Percentiles rank a stretch among this genome's conserved stretches.
phyloP scores from a whole-genome alignment of 2,329 filamentous ascomycete genomes.

The Pseudogymnoascus pannorum region DNA sequence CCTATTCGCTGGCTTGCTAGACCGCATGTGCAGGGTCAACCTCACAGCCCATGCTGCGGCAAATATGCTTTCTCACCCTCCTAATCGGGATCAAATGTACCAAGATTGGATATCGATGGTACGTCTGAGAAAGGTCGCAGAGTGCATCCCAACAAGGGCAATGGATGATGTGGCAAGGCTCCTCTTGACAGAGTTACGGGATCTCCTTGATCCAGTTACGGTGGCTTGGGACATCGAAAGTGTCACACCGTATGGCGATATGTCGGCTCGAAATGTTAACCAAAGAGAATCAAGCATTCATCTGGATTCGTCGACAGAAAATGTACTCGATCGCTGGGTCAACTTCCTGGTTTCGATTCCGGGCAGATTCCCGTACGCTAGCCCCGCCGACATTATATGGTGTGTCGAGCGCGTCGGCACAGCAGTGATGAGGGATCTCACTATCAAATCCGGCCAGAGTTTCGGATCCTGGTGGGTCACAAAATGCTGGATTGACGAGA shows the following conservation, averaged over 20 bases:
- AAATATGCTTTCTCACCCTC: slow-evolving; percentile 81
- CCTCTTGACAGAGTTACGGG: slow-evolving; percentile 59
- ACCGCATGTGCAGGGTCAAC: slow-evolving; percentile 85
- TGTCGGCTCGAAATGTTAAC: slow-evolving; percentile 40
- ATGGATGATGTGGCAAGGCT: slow-evolving; percentile 61
- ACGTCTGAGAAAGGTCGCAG: slow-evolving; percentile 53
- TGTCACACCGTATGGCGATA: slow-evolving; percentile 52
- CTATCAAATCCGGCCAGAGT: slow-evolving; percentile 67
- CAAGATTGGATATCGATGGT: slow-evolving; percentile 74
- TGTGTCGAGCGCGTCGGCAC: slow-evolving; percentile 70
- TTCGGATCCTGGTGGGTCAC: slow-evolving; percentile 94
- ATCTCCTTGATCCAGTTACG: slow-evolving; percentile 61
- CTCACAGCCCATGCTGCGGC: slow-evolving; percentile 88
- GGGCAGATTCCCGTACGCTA: slow-evolving; percentile 64
- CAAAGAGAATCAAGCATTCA: slow-evolving; percentile 34
- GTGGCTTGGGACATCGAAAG: slow-evolving; percentile 59
- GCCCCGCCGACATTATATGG: slow-evolving; percentile 65
- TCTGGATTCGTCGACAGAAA: slow-evolving; percentile 43
- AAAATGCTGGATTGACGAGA: slow-evolving; percentile 93
- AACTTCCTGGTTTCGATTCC: slow-evolving; percentile 64
- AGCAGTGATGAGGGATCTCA: slow-evolving; percentile 73
- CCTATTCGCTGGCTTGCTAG: slow-evolving; percentile 78
- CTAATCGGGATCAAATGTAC: slow-evolving; percentile 93
- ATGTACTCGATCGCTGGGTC: slow-evolving; percentile 73
- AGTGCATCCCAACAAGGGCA: slow-evolving; percentile 53